Evolutionary conservation across 148 eudicot species (phyloP), one percentile per base, ranked within the genome.

Genomic region (Cornus suecica): DNA sequence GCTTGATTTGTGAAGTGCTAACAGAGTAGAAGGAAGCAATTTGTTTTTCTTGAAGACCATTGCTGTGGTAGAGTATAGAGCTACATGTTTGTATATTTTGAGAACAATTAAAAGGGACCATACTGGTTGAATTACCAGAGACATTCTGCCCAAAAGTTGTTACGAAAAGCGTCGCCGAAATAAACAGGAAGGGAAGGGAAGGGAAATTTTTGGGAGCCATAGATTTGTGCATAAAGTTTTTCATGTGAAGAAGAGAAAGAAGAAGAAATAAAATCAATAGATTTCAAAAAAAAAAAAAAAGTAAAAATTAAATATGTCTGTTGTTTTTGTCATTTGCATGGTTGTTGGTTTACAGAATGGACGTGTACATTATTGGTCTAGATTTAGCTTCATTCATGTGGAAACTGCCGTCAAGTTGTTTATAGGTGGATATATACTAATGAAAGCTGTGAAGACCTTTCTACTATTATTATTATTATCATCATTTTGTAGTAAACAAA

Each of bases 51-150:
- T 34, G 26, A n/a, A 79, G 79, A 30, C 80, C 71, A 28, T 84
- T 86, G 70, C 78, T 81, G 72, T 81, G 83, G 76, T 84, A 86
- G 30, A 86, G 83, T 27, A 81, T 22, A 68, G 87, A 70, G 42
- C 22, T 72, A 25, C 89, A 86, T 1, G 68, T 76, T 16, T 64
- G 45, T 72, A 52, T 80, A 5, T 61, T 61, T 5, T 63, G 15
- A 7, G 74, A 79, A 61, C 89, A 86, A 5, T 72, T 51, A 9
- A 86, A 81, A 28, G 81, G 72, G 70, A 68, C 9, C 3, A 81
- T 70, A 8, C 65, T 28, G 37, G 56, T 20, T 42, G 37, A 56
- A 32, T 10, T 20, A 23, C 13, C 45, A 5, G 74, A 66, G 24
- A 58, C 42, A 37, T 37, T 10, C 7, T 37, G 8, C 1, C 42